Evolutionary conservation across 441 rosid species (phyloP).

Genomic region (Rhodomyrtus psidioides): DNA sequence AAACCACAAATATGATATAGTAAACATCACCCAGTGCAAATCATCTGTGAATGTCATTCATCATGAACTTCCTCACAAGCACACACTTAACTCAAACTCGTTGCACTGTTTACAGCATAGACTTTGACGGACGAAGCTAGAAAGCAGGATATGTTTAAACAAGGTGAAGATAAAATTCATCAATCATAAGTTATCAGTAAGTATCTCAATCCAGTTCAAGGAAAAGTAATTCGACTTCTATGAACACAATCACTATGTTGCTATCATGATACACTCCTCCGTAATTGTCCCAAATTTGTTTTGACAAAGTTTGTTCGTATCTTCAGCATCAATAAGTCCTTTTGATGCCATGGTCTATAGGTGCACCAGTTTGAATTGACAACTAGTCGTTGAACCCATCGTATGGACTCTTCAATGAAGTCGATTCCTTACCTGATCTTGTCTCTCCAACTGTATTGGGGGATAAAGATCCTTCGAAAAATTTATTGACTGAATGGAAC

Average conservation of each 20-base stretch:
- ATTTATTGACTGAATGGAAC: slow-evolving; percentile 22
- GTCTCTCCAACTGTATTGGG: slow-evolving; percentile 25
- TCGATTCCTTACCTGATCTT: slow-evolving; percentile 16
- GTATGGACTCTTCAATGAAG: not conserved
- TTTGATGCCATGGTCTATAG: not conserved
- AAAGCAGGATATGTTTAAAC: not conserved
- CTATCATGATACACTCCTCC: not conserved
- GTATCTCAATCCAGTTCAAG: not conserved
- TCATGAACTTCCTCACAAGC: not conserved
- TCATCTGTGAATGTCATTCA: not conserved
- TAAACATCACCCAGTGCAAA: not conserved
- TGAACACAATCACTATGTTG: not conserved
- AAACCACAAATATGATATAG: not conserved
- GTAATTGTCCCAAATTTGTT: not conserved
- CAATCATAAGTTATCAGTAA: not conserved
- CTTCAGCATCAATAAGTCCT: not conserved
- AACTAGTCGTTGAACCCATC: slow-evolving; percentile 56
- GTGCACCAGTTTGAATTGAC: slow-evolving; percentile 18
- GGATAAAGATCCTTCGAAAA: slow-evolving; percentile 35
- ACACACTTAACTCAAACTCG: not conserved
- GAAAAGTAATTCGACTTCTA: not conserved
- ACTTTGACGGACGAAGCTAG: not conserved
- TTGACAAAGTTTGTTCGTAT: slow-evolving; percentile 1
- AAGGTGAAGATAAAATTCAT: not conserved
- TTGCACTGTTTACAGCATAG: not conserved